Evolutionary conservation across 1,284 basidiomycete genomes (phyloP).

Genomic region (Heterobasidion occidentale): DNA sequence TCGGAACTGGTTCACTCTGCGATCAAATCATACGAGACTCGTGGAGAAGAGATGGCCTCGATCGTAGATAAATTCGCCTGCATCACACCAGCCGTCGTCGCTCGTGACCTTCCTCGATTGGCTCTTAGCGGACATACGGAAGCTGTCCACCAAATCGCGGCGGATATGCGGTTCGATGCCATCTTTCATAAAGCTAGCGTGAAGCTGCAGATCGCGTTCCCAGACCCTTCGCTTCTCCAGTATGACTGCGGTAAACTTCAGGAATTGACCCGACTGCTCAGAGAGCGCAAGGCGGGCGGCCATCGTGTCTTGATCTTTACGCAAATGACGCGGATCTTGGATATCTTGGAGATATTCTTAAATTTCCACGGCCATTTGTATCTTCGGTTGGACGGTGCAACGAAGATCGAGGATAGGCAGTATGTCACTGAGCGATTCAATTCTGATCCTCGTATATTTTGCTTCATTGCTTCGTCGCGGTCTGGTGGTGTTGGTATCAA

Average conservation of each 20-base stretch:
- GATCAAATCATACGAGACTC: constrained; percentile 58
- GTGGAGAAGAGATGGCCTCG: constrained; percentile 48
- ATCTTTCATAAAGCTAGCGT: constrained; percentile 69
- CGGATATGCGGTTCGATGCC: constrained; percentile 47
- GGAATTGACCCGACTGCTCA: constrained; percentile 70
- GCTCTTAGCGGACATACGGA: constrained; percentile 41
- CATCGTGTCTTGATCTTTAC: constrained; percentile 95
- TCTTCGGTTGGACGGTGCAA: constrained; percentile 87
- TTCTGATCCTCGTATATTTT: constrained; percentile 82
- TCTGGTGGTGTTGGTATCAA: constrained; percentile 97
- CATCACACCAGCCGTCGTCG: constrained; percentile 76
- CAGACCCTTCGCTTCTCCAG: constrained; percentile 84
- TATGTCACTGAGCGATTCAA: constrained; percentile 98
- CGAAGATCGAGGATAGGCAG: constrained; percentile 93
- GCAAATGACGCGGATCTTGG: constrained; percentile 93
- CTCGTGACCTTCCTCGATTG: constrained; percentile 64
- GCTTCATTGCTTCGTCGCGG: constrained; percentile 90
- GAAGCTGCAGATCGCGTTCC: constrained; percentile 91
- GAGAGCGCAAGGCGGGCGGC: constrained; percentile 79
- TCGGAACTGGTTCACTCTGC: constrained; percentile 33
- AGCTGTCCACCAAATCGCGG: constrained; percentile 22
- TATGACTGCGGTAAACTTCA: constrained; percentile 98
- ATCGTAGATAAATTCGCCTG: constrained; percentile 76
- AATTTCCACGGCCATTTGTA: constrained; percentile 94
- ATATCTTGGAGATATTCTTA: constrained; percentile 91